phyloP scores from a whole-genome alignment of 495 filamentous ascomycete species.

The Amphirosellinia nigrospora region DNA sequence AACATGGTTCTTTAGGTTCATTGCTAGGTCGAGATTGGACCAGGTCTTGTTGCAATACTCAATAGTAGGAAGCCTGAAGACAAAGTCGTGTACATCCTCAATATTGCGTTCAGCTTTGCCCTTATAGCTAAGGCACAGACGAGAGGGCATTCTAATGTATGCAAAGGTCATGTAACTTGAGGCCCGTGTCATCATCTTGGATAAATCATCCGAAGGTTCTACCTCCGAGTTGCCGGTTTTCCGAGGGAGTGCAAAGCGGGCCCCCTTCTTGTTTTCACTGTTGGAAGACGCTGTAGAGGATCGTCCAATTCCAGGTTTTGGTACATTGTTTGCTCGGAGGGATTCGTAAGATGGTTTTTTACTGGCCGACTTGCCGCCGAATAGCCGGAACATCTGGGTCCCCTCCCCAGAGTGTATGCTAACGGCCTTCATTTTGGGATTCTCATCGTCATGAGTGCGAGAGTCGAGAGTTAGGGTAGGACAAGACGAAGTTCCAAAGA shows the following conservation, averaged over 20 bases:
- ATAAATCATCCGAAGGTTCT: slow-evolving; percentile 84
- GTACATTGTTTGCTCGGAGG: slow-evolving; percentile 54
- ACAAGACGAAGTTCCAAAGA: slow-evolving; percentile 77
- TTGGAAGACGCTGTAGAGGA: slow-evolving; percentile 57
- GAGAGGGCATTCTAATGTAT: slow-evolving; percentile 92
- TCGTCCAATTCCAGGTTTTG: slow-evolving; percentile 54
- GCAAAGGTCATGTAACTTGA: slow-evolving; percentile 97
- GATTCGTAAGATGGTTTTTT: slow-evolving; percentile 77
- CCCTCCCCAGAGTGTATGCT: slow-evolving; percentile 55
- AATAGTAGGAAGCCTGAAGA: slow-evolving; percentile 91
- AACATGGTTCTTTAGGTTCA: slow-evolving; percentile 90
- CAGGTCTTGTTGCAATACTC: slow-evolving; percentile 99
- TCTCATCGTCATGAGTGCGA: slow-evolving; percentile 41
- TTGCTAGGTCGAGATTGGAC: slow-evolving; percentile 94
- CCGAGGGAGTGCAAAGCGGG: slow-evolving; percentile 52
- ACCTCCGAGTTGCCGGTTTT: slow-evolving; percentile 43
- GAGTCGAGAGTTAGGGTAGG: slow-evolving; percentile 75
- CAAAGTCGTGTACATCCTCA: slow-evolving; percentile 95
- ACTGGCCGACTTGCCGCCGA: slow-evolving; percentile 50
- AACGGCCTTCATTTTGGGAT: slow-evolving; percentile 55
- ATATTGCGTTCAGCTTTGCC: slow-evolving; percentile 93
- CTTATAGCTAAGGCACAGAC: slow-evolving; percentile 97
- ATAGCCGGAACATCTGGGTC: slow-evolving; percentile 60
- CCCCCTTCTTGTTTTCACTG: slow-evolving; percentile 57
- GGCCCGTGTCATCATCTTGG: slow-evolving; percentile 95